Percentiles rank a stretch among this genome's conserved stretches.
These are phyloP conservation scores for Thuja plicata DNA, from an alignment of 83 land plant genomes.

Conservation along the genomic window DNA sequence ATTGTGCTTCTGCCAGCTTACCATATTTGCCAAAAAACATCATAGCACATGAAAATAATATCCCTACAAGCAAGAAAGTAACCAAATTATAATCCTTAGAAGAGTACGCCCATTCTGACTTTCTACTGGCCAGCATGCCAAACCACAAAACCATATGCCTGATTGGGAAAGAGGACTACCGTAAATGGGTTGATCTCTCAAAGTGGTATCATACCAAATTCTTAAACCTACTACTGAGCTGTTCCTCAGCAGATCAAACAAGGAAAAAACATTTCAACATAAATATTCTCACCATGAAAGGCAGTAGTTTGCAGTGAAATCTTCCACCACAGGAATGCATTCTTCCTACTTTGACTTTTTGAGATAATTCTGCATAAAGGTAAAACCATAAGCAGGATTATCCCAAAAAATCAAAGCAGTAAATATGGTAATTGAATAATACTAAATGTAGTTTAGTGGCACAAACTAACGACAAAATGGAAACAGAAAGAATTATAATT, in stretches of 20 bases:
- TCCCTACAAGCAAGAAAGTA: slow-evolving; percentile 25
- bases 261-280: not conserved
- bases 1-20: slow-evolving; percentile 30
- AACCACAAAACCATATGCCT: not conserved
- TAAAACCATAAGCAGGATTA: not conserved
- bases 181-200: not conserved
- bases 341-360: not conserved
- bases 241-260: not conserved
- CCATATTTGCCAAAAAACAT: slow-evolving; percentile 51
- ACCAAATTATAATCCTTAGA: not conserved
- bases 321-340: not conserved
- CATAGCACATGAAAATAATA: slow-evolving; percentile 68
- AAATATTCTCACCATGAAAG: not conserved
- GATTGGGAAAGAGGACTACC: not conserved
- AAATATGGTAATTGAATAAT: not conserved
- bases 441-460: not conserved
- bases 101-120: not conserved
- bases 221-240: not conserved
- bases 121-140: not conserved
- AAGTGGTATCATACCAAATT: not conserved
- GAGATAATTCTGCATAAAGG: slow-evolving; percentile 1
- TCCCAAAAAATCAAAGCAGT: not conserved
- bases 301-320: not conserved
- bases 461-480: not conserved
- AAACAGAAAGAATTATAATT: not conserved